Evolutionary conservation across 768 basidiomycete species (phyloP).

Genomic region (Tulasnella sp.): DNA sequence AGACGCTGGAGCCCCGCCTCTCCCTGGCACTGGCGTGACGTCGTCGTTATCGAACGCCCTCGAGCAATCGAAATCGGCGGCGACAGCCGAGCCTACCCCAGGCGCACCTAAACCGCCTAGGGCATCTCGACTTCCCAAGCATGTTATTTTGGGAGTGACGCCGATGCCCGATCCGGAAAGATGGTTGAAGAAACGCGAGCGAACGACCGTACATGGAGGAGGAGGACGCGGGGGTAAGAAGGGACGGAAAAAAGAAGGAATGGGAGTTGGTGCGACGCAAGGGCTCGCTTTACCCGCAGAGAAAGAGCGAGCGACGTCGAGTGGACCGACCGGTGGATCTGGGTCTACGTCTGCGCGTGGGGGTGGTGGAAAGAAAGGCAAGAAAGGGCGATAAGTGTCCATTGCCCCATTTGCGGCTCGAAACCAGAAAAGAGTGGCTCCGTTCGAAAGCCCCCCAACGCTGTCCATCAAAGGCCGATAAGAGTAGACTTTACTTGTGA

Average conservation of each 20-base stretch:
- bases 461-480: neutral
- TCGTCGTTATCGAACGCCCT: slow-evolving; percentile 19
- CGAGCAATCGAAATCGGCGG: slow-evolving; percentile 13
- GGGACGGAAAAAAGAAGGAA: slow-evolving; percentile 18
- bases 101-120: slow-evolving; percentile 28
- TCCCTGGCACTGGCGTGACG: slow-evolving; percentile 21
- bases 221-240: slow-evolving; percentile 18
- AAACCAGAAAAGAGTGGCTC: neutral
- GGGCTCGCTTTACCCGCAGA: slow-evolving; percentile 12
- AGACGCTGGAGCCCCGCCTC: slow-evolving; percentile 41
- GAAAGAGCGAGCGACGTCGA: slow-evolving; percentile 22
- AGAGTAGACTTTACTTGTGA: neutral
- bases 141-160: slow-evolving; percentile 67
- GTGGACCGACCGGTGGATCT: slow-evolving; percentile 26
- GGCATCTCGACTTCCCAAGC: slow-evolving; percentile 53
- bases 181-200: slow-evolving; percentile 62
- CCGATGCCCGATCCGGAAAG: slow-evolving; percentile 77
- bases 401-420: neutral
- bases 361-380: slow-evolving; percentile 12
- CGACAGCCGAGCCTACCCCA: slow-evolving; percentile 22
- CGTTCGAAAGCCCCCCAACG: neutral
- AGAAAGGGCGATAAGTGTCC: slow-evolving; percentile 18
- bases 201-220: slow-evolving; percentile 17
- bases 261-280: slow-evolving; percentile 16
- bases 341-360: slow-evolving; percentile 14